phyloP scores from a whole-genome alignment of 192 early-diverging fungal genomes.

The Coemansia sp. region DNA sequence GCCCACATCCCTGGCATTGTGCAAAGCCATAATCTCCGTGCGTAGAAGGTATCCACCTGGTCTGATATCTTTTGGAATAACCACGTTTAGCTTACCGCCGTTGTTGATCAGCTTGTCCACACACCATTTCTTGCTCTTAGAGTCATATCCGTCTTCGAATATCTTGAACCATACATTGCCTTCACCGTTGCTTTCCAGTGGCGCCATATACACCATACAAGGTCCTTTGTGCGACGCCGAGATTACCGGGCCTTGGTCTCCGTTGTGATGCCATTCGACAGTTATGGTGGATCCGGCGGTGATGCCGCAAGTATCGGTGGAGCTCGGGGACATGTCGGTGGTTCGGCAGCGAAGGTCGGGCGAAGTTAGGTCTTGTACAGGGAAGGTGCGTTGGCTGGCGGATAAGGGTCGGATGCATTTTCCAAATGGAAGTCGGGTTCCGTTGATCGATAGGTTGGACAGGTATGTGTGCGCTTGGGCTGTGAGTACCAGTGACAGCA shows the following conservation, averaged over 20 bases:
- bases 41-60: slow-evolving; percentile 5
- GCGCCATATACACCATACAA: slow-evolving; percentile 16
- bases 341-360: slow-evolving; percentile 4
- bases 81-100: not conserved
- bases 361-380: slow-evolving; percentile 1
- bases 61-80: slow-evolving; percentile 2
- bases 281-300: slow-evolving; percentile 5
- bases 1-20: not conserved
- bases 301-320: slow-evolving; percentile 1
- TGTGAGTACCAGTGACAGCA: not conserved
- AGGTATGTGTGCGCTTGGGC: slow-evolving; percentile 8
- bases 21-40: slow-evolving; percentile 7
- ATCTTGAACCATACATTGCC: slow-evolving; percentile 20
- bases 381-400: not conserved
- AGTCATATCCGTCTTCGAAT: slow-evolving; percentile 11
- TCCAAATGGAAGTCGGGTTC: not conserved
- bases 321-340: not conserved
- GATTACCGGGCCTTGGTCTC: not conserved
- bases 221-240: slow-evolving; percentile 6
- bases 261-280: slow-evolving; percentile 4
- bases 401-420: slow-evolving; percentile 4
- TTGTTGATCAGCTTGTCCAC: slow-evolving; percentile 8
- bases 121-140: slow-evolving; percentile 3
- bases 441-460: not conserved
- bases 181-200: slow-evolving; percentile 6